phyloP scores from a whole-genome alignment of 2,329 filamentous ascomycete species.

The Pseudocercospora cruenta region DNA sequence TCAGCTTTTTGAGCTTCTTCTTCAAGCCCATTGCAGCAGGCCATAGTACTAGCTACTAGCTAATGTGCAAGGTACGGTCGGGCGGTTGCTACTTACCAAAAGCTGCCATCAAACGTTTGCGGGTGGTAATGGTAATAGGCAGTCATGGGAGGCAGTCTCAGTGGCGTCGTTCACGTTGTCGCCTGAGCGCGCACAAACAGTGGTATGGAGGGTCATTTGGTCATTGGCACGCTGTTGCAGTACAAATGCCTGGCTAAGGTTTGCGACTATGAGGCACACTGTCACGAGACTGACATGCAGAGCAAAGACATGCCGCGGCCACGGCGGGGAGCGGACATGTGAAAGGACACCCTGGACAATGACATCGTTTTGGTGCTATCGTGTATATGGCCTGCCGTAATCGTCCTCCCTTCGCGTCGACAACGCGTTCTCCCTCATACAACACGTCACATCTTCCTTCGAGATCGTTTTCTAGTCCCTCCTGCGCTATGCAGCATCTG shows the following conservation, averaged over 20 bases:
- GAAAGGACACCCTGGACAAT: background rate
- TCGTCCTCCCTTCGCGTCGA: background rate
- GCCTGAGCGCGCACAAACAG: background rate
- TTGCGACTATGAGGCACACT: constrained; percentile 3
- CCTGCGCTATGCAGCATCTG: too few species aligned
- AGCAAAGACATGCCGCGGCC: background rate
- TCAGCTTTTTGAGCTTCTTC: constrained; percentile 3
- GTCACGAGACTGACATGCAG: background rate
- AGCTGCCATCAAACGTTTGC: constrained; percentile 9
- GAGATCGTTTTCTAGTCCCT: too few species aligned
- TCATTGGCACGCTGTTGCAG: background rate
- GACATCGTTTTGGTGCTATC: background rate
- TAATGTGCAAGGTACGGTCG: background rate
- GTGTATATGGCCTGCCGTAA: background rate
- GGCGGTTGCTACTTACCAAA: constrained; percentile 2
- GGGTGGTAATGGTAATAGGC: background rate
- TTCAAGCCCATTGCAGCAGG: background rate
- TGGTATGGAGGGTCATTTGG: constrained; percentile 1
- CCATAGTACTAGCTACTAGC: background rate
- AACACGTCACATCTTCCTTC: too few species aligned
- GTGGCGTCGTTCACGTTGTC: background rate
- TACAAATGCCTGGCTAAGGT: background rate
- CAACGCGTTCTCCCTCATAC: background rate
- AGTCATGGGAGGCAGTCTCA: background rate
- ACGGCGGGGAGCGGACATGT: background rate